Conservation (phyloP, 2,329 filamentous ascomycete species). For the Fusarium avenaceum region DNA sequence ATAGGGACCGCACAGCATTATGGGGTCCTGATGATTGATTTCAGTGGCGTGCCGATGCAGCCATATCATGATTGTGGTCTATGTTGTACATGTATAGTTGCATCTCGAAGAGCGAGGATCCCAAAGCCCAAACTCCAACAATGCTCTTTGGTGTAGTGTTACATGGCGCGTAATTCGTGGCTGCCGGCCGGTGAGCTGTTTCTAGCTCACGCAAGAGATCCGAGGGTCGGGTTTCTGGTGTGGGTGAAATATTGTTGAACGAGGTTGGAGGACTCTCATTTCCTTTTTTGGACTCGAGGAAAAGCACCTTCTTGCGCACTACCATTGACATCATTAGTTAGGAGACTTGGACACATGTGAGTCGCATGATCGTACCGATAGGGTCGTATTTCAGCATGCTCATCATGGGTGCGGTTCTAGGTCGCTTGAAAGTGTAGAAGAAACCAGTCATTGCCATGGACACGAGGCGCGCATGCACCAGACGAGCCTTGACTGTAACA, state of each 20-base stretch:
- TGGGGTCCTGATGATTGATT: slow-evolving; percentile 6
- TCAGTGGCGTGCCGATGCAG: slow-evolving; percentile 16
- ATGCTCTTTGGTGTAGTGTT: slow-evolving; percentile 50
- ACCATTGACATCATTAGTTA: slow-evolving; percentile 28
- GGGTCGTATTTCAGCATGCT: slow-evolving; percentile 99
- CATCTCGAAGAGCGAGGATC: slow-evolving; percentile 39
- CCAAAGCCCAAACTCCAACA: slow-evolving; percentile 50
- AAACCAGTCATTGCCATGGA: slow-evolving; percentile 99
- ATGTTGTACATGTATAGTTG: slow-evolving; percentile 49
- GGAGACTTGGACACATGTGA: neutral
- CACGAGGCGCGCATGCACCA: slow-evolving; percentile 91
- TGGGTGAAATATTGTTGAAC: slow-evolving; percentile 32
- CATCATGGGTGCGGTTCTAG: slow-evolving; percentile 83
- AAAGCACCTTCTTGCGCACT: slow-evolving; percentile 97
- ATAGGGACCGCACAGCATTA: neutral
- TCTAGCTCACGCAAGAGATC: slow-evolving; percentile 26
- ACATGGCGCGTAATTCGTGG: slow-evolving; percentile 41
- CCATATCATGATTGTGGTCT: slow-evolving; percentile 30
- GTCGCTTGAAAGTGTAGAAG: slow-evolving; percentile 91
- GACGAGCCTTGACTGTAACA: slow-evolving; percentile 83
- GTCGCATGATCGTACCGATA: slow-evolving; percentile 72
- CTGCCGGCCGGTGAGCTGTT: slow-evolving; percentile 9
- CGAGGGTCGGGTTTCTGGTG: slow-evolving; percentile 10
- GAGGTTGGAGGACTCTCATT: slow-evolving; percentile 54
- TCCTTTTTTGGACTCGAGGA: slow-evolving; percentile 91